A percentile compares a stretch with the other conserved stretches of the same genome.
Evolutionary conservation across 2,329 filamentous ascomycete genomes (phyloP).

Genomic region (Cordyceps cicadae): DNA sequence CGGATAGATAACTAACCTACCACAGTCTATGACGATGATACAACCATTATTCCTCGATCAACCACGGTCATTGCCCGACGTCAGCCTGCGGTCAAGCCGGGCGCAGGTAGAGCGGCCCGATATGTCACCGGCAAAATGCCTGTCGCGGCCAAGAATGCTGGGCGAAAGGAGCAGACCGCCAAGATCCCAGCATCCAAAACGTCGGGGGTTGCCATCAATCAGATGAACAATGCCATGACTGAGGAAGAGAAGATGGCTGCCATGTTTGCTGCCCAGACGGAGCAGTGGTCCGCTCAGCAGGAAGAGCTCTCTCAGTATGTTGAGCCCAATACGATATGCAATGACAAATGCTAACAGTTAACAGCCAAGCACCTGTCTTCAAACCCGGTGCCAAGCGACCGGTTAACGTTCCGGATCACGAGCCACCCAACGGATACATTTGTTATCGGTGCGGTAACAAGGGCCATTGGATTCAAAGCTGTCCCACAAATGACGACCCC

Average conservation of each 20-base stretch:
- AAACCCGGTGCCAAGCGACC: constrained; percentile 57
- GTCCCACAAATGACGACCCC: constrained; percentile 96
- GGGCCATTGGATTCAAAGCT: constrained; percentile 98
- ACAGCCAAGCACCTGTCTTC: constrained; percentile 53
- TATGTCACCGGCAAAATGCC: constrained; percentile 98
- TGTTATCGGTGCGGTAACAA: constrained; percentile 96
- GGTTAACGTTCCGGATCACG: constrained; percentile 78
- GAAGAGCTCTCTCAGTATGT: constrained; percentile 80
- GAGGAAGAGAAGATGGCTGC: constrained; percentile 92
- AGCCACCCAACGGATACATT: constrained; percentile 86
- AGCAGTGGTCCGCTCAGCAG: constrained; percentile 89
- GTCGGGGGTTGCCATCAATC: constrained; percentile 48
- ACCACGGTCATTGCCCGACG: constrained; percentile 87
- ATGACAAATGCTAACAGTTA: constrained; percentile 24
- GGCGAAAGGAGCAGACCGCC: constrained; percentile 54
- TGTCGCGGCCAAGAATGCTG: constrained; percentile 71
- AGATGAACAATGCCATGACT: constrained; percentile 72
- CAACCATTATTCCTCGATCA: constrained; percentile 90
- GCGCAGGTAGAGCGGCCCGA: constrained; percentile 81
- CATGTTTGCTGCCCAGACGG: constrained; percentile 81
- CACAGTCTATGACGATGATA: constrained; percentile 93
- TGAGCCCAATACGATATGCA: background rate
- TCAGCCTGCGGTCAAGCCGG: constrained; percentile 73
- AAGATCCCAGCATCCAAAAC: constrained; percentile 51
- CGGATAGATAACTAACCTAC: constrained; percentile 22